Evolutionary conservation across 306 rosid genomes (phyloP).

Genomic region (Coriaria nepalensis): DNA sequence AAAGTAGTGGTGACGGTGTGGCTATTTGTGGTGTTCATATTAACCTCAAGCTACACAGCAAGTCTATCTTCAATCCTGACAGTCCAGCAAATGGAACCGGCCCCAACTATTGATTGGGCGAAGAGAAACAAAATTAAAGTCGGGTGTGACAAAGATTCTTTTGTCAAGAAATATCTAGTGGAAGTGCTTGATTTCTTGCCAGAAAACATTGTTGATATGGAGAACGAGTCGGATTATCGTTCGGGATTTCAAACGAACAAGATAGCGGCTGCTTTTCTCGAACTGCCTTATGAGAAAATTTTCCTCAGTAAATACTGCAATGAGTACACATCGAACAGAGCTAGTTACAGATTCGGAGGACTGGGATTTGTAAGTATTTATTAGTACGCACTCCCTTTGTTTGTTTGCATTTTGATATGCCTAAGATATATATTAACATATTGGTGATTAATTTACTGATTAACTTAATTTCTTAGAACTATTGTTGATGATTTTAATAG

Average conservation of each 20-base stretch:
- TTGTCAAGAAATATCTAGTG: conserved; percentile 18
- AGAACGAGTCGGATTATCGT: conserved; percentile 16
- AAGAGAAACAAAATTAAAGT: conserved; percentile 25
- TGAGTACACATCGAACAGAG: conserved; percentile 21
- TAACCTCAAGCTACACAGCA: conserved; percentile 59
- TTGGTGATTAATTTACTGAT: neutral
- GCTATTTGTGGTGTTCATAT: conserved; percentile 43
- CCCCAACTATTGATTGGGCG: conserved; percentile 25
- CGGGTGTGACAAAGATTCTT: conserved; percentile 37
- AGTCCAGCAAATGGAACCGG: conserved; percentile 24
- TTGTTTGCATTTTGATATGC: neutral
- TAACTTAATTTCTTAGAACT: neutral
- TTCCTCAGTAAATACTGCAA: conserved; percentile 35
- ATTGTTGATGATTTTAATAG: neutral
- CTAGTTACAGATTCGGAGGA: conserved; percentile 50
- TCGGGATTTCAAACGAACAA: conserved; percentile 11
- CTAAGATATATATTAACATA: neutral
- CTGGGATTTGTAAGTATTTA: conserved; percentile 50
- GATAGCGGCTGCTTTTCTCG: conserved; percentile 58
- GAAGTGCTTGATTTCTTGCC: conserved; percentile 6
- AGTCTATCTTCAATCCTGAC: conserved; percentile 64
- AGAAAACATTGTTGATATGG: conserved; percentile 8
- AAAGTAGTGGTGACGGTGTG: conserved; percentile 38
- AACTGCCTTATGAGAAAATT: conserved; percentile 47
- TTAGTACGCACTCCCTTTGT: no score